Evolutionary conservation across 306 rosid species (phyloP).

Genomic region (Calophaca sinica): DNA sequence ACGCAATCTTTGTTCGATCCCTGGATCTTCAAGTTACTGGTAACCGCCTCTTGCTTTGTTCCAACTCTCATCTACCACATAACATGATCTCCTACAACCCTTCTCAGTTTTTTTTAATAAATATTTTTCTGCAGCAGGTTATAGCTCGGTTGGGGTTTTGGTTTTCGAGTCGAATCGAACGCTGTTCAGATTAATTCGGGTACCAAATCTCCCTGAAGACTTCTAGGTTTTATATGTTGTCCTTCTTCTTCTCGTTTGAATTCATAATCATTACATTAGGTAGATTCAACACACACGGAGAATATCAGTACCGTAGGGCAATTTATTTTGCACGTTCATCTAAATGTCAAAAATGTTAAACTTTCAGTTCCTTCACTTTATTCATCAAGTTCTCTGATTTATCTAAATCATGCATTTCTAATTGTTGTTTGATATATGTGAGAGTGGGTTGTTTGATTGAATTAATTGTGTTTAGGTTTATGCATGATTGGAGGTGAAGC

Average conservation of each 20-base stretch:
- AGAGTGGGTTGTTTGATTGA: not conserved
- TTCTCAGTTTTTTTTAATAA: not conserved
- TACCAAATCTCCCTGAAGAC: not conserved
- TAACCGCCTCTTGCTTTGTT: not conserved
- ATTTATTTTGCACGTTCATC: conserved; percentile 10
- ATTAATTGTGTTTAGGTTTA: conserved; percentile 48
- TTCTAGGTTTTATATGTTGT: not conserved
- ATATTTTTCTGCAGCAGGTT: conserved; percentile 1
- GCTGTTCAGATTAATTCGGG: conserved; percentile 5
- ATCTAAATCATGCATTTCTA: not conserved
- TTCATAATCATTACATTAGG: conserved; percentile 1
- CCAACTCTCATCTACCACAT: not conserved
- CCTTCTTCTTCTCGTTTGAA: not conserved
- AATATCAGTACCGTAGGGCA: too few relatives aligned
- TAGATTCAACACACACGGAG: not conserved
- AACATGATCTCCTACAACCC: not conserved
- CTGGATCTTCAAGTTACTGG: conserved; percentile 33
- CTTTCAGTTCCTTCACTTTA: not conserved
- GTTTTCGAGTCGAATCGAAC: conserved; percentile 12
- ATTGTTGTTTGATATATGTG: conserved; percentile 2
- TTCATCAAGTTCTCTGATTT: not conserved
- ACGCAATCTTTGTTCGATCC: conserved; percentile 29
- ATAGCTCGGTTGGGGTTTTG: conserved; percentile 35
- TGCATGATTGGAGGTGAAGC: conserved; percentile 57
- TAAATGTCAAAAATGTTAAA: not conserved